These are phyloP conservation scores for Cyphellophora europaea DNA, from an alignment of 2,329 filamentous ascomycete species.

Conservation along the genomic window DNA sequence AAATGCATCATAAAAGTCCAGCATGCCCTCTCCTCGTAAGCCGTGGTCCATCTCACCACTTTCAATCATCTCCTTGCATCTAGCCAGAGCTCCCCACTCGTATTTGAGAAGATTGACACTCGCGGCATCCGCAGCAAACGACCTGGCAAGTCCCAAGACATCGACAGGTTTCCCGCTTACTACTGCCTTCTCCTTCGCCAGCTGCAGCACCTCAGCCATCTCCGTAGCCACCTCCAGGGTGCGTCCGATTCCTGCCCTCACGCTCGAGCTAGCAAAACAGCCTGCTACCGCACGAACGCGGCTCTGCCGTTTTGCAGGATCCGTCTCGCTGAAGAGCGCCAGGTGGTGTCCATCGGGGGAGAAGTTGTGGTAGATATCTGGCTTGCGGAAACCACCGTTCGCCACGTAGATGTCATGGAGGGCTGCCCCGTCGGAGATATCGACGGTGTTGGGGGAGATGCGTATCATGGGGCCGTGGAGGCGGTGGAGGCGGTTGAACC, in stretches of 20 bases:
- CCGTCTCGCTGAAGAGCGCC: constrained; percentile 38
- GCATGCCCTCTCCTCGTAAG: constrained; percentile 35
- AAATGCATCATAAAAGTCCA: constrained; percentile 46
- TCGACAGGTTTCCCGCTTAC: constrained; percentile 28
- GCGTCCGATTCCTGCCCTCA: constrained; percentile 41
- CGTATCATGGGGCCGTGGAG: constrained; percentile 26
- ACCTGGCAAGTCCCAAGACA: constrained; percentile 40
- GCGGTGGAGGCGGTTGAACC: constrained; percentile 22
- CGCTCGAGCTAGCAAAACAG: too few relatives aligned
- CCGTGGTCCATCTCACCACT: constrained; percentile 25
- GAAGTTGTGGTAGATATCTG: constrained; percentile 45
- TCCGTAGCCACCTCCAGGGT: constrained; percentile 33
- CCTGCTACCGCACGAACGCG: too few relatives aligned
- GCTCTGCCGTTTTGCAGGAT: too few relatives aligned
- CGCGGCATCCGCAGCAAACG: constrained; percentile 45
- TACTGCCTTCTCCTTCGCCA: constrained; percentile 27
- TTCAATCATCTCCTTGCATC: too few relatives aligned
- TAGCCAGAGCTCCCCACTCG: constrained; percentile 39
- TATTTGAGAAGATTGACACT: constrained; percentile 44
- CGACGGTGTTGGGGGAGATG: constrained; percentile 29
- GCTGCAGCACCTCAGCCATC: constrained; percentile 30
- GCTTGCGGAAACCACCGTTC: constrained; percentile 45
- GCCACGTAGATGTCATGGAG: constrained; percentile 42
- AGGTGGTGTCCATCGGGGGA: constrained; percentile 47
- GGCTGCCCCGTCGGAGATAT: constrained; percentile 36